phyloP scores from a whole-genome alignment of 2,329 filamentous ascomycete genomes.

The Arthrinium phaeospermum region DNA sequence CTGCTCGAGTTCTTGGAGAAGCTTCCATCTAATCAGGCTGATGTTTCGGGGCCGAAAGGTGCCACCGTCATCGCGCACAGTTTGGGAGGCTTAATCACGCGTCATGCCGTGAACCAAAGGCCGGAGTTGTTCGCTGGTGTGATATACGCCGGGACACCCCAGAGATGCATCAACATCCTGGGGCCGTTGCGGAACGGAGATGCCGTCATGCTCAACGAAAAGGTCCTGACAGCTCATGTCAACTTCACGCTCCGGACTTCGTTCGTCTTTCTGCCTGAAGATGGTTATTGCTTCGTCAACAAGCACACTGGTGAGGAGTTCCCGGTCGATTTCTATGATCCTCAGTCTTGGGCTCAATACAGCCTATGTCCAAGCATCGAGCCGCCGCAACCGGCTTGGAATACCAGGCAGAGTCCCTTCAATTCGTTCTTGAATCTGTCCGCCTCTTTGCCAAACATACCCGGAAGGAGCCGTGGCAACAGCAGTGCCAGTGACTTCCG shows the following conservation, averaged over 20 bases:
- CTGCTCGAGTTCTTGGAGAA: slow-evolving; percentile 76
- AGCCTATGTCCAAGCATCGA: slow-evolving; percentile 78
- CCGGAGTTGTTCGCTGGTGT: slow-evolving; percentile 88
- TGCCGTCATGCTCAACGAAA: slow-evolving; percentile 85
- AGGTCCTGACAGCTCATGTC: slow-evolving; percentile 88
- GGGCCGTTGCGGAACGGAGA: slow-evolving; percentile 92
- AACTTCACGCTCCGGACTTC: slow-evolving; percentile 91
- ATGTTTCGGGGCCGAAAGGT: slow-evolving; percentile 62
- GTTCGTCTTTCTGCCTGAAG: slow-evolving; percentile 83
- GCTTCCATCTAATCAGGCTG: slow-evolving; percentile 74
- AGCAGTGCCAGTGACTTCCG: slow-evolving; percentile 41
- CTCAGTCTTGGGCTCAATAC: slow-evolving; percentile 79
- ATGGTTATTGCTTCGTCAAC: slow-evolving; percentile 87
- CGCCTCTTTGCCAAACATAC: slow-evolving; percentile 47
- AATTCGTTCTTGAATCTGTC: slow-evolving; percentile 55
- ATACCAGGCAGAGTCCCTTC: slow-evolving; percentile 45
- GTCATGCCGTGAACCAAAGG: slow-evolving; percentile 83
- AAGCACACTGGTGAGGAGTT: slow-evolving; percentile 81
- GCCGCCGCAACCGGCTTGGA: slow-evolving; percentile 66
- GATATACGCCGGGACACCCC: slow-evolving; percentile 82
- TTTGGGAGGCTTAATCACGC: slow-evolving; percentile 84
- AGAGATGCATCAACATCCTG: slow-evolving; percentile 88
- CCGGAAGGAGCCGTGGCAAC: slow-evolving; percentile 51
- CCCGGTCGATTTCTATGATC: slow-evolving; percentile 82
- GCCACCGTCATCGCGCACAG: slow-evolving; percentile 86